phyloP scores from a whole-genome alignment of 1,139 yeast genomes.

The Schwanniomyces etchellsii region DNA sequence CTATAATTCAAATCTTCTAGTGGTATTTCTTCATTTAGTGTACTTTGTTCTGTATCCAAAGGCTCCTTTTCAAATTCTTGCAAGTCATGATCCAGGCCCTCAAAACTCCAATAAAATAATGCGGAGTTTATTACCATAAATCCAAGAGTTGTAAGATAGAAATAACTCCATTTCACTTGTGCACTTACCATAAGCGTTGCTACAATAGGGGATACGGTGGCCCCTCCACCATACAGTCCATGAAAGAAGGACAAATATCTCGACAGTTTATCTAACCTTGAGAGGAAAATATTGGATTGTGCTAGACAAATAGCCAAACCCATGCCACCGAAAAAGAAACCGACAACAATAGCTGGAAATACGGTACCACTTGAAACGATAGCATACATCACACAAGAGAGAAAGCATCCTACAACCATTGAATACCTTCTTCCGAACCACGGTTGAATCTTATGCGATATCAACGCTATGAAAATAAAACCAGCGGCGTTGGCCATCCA shows the following conservation, averaged over 20 bases:
- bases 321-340: slow-evolving; percentile 53
- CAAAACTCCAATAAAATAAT: slow-evolving; percentile 30
- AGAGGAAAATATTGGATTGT: slow-evolving; percentile 52
- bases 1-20: not conserved
- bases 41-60: not conserved
- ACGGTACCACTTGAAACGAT: slow-evolving; percentile 33
- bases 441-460: slow-evolving; percentile 34
- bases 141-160: slow-evolving; percentile 45
- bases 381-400: slow-evolving; percentile 32
- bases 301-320: slow-evolving; percentile 55
- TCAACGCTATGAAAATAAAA: slow-evolving; percentile 35
- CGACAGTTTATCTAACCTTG: slow-evolving; percentile 43
- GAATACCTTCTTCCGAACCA: slow-evolving; percentile 36
- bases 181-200: slow-evolving; percentile 48
- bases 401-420: slow-evolving; percentile 27
- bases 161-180: slow-evolving; percentile 50
- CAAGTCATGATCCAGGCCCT: slow-evolving; percentile 39
- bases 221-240: slow-evolving; percentile 62
- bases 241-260: slow-evolving; percentile 50
- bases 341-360: slow-evolving; percentile 42
- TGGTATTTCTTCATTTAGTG: not conserved
- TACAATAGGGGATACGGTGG: slow-evolving; percentile 53
- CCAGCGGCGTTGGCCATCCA: slow-evolving; percentile 45
- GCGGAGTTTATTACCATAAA: slow-evolving; percentile 22
- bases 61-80: not conserved